Evolutionary conservation across 495 filamentous ascomycete species (phyloP), one percentile per base, ranked within the genome.

Genomic region (Pseudomonodictys pantanalensis): DNA sequence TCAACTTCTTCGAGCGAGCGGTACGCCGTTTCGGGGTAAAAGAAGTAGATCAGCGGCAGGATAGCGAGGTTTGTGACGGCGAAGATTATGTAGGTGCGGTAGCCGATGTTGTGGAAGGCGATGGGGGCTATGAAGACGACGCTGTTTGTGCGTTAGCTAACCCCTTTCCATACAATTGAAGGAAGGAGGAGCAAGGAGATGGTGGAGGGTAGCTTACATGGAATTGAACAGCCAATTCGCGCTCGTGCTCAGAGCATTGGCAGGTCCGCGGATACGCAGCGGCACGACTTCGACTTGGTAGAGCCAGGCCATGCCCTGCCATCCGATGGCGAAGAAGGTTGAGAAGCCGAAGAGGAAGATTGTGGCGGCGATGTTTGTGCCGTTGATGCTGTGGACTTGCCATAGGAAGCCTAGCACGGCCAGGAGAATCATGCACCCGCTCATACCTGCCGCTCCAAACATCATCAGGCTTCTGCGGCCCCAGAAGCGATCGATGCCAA

Each of bases 61-160:
- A 90, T 88, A 68, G 81, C 78, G 44, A 83, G 84, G 70, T 90
- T 90, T 65, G 87, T 87, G 56, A 84, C 84, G 12, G 88, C 88
- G 66, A 91, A 91, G 67, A 90, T 88, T 66, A 89, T 84, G 67
- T 91, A 92, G 2, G 86, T 90, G 70, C 81, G 74, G 68, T 86
- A 90, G 12, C 72, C 70, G 63, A 90, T 90, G 41, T 75, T 81
- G 51, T 82, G 69, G 69, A 90, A 90, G 0, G 83, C 77, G 0
- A 88, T 76, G 0, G 88, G 87, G 0, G 86, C 87, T 56, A 89
- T 82, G 81, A 90, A 86, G 54, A 86, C 84, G 12, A 87, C 82
- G 71, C 80, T 69, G 71, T 82, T 78, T 60, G 79, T 6, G 10
- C 30, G 29, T 57, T 56, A 56, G 41, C 28, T 38, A n/a, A 35